Evolutionary conservation across 768 basidiomycete species (phyloP).

Genomic region (Erythrobasidium yunnanense): DNA sequence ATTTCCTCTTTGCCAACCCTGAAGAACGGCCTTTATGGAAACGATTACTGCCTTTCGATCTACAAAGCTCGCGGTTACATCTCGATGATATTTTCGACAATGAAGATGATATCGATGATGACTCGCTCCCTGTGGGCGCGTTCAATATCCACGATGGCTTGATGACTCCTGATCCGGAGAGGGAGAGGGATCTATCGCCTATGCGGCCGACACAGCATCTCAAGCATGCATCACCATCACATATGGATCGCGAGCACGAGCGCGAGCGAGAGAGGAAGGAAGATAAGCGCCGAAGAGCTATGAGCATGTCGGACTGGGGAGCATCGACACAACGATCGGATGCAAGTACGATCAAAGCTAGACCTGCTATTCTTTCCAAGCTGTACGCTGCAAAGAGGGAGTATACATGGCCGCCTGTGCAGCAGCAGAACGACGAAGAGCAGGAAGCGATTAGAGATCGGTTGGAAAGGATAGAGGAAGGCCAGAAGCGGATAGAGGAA

Average conservation of each 20-base stretch:
- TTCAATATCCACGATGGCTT: conserved; percentile 14
- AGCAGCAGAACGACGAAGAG: not conserved
- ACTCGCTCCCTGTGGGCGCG: conserved; percentile 4
- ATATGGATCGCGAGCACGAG: not conserved
- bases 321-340: not conserved
- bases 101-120: conserved; percentile 26
- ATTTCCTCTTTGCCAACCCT: conserved; percentile 2
- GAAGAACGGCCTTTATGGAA: not conserved
- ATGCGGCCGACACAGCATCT: too few species aligned
- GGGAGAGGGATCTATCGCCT: not conserved
- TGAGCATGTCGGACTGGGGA: conserved; percentile 19
- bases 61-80: not conserved
- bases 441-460: not conserved
- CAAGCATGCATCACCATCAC: too few species aligned
- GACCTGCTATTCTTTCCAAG: conserved; percentile 22
- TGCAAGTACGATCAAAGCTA: not conserved
- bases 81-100: conserved; percentile 14
- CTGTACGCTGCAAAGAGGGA: not conserved
- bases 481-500: conserved; percentile 25
- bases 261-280: not conserved
- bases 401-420: not conserved
- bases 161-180: not conserved
- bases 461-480: conserved; percentile 21
- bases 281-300: not conserved
- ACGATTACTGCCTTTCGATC: not conserved